Conservation (phyloP, 2,329 filamentous ascomycete genomes). For the Pseudonectria foliicola region DNA sequence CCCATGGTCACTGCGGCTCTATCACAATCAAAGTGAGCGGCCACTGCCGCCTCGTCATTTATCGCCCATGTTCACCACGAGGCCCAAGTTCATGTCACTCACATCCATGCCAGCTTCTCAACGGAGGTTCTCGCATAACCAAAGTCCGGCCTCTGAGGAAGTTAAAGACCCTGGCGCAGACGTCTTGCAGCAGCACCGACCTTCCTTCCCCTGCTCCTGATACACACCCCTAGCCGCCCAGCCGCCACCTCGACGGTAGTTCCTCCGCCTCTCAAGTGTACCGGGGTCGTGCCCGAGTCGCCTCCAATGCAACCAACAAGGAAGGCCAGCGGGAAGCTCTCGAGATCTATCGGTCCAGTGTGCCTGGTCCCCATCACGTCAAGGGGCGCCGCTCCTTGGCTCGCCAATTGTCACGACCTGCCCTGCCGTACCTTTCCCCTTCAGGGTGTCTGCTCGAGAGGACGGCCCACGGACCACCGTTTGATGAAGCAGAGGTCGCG, state of each 20-base stretch:
- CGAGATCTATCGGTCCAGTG: constrained; percentile 22
- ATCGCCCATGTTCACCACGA: constrained; percentile 5
- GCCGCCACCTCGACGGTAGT: constrained; percentile 20
- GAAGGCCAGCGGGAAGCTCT: constrained; percentile 18
- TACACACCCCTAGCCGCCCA: constrained; percentile 20
- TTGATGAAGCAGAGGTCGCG: too few species aligned
- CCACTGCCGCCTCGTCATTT: constrained; percentile 10
- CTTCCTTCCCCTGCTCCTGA: constrained; percentile 13
- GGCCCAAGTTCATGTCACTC: constrained; percentile 6
- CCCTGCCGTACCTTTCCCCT: background rate
- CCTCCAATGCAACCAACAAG: constrained; percentile 20
- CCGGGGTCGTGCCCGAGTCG: constrained; percentile 12
- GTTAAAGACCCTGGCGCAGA: too few species aligned
- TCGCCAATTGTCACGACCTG: constrained; percentile 10
- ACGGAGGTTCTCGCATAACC: constrained; percentile 12
- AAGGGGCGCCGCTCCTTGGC: constrained; percentile 14
- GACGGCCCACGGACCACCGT: too few species aligned
- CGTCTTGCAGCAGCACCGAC: too few species aligned
- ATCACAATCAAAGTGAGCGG: constrained; percentile 5
- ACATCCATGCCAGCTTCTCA: constrained; percentile 8
- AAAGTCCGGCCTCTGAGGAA: constrained; percentile 2
- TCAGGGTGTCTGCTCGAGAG: too few species aligned
- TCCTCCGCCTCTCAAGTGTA: constrained; percentile 14
- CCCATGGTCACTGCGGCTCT: too few species aligned
- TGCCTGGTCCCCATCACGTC: constrained; percentile 15